Evolutionary conservation across 352 stramenopile species (phyloP).

Genomic region (Globisporangium barbulae): DNA sequence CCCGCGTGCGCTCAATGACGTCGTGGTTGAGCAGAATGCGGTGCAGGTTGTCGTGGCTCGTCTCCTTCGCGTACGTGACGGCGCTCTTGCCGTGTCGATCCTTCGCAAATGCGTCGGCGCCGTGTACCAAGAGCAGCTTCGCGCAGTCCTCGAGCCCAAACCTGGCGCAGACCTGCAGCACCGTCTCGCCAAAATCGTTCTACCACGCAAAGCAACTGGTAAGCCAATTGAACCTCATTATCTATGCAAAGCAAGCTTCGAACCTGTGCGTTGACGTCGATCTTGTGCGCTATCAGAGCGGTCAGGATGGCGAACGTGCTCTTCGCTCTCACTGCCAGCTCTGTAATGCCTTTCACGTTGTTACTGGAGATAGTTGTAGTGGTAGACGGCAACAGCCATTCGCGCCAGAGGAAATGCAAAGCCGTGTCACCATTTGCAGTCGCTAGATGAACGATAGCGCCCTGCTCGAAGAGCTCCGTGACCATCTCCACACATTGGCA

Average conservation of each 20-base stretch:
- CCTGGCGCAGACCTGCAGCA: conserved; percentile 49
- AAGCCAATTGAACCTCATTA: background rate
- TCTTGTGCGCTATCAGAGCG: conserved; percentile 28
- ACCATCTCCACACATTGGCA: conserved; percentile 50
- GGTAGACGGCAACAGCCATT: conserved; percentile 27
- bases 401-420: conserved; percentile 57
- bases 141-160: conserved; percentile 55
- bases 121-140: conserved; percentile 44
- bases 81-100: conserved; percentile 45
- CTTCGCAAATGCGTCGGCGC: conserved; percentile 24
- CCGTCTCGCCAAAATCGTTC: conserved; percentile 65
- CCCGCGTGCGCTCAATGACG: conserved; percentile 34
- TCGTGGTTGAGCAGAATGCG: conserved; percentile 40
- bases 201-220: conserved; percentile 14
- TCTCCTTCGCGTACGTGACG: conserved; percentile 35
- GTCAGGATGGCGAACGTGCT: conserved; percentile 38
- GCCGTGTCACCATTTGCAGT: conserved; percentile 70
- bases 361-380: background rate
- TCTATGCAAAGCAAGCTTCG: background rate
- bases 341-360: conserved; percentile 28
- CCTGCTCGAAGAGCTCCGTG: conserved; percentile 40
- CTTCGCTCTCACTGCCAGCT: conserved; percentile 30
- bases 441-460: conserved; percentile 39
- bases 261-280: conserved; percentile 59
- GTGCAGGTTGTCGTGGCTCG: conserved; percentile 32